Percentiles rank a stretch among this genome's conserved stretches.
These are phyloP conservation scores for Metschnikowia continentalis DNA, from an alignment of 805 yeast genomes.

Conservation along the genomic window DNA sequence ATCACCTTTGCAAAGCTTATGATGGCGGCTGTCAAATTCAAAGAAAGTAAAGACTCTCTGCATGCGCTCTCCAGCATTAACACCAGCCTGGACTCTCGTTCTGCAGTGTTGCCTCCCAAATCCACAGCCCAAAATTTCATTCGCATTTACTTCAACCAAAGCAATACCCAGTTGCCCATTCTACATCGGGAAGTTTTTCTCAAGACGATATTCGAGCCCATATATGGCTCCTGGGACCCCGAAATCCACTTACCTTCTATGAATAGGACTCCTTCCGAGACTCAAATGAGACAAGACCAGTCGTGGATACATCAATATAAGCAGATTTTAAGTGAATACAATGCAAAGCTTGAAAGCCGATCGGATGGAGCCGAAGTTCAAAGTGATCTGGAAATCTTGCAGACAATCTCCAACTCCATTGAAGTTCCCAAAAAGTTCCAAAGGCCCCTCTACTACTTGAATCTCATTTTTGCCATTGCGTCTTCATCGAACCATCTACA, in stretches of 20 bases:
- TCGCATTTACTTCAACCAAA: conserved; percentile 65
- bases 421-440: conserved; percentile 46
- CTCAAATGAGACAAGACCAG: conserved; percentile 19
- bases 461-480: conserved; percentile 76
- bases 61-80: conserved; percentile 12
- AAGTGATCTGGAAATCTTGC: conserved; percentile 3
- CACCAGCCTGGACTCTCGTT: conserved; percentile 17
- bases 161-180: conserved; percentile 80
- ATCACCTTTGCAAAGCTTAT: conserved; percentile 62
- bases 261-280: conserved; percentile 30
- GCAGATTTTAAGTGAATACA: conserved; percentile 10
- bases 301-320: conserved; percentile 49
- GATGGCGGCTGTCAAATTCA: conserved; percentile 70
- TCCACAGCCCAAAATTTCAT: conserved; percentile 63
- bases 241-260: conserved; percentile 56
- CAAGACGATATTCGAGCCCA: conserved; percentile 62
- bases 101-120: conserved; percentile 65
- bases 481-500: conserved; percentile 68
- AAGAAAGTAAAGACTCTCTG: conserved; percentile 17
- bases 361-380: not conserved
- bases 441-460: conserved; percentile 63
- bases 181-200: conserved; percentile 78
- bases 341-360: not conserved
- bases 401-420: conserved; percentile 13
- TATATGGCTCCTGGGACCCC: conserved; percentile 65